phyloP scores from a whole-genome alignment of 495 filamentous ascomycete species.

The Talaromyces proteolyticus region DNA sequence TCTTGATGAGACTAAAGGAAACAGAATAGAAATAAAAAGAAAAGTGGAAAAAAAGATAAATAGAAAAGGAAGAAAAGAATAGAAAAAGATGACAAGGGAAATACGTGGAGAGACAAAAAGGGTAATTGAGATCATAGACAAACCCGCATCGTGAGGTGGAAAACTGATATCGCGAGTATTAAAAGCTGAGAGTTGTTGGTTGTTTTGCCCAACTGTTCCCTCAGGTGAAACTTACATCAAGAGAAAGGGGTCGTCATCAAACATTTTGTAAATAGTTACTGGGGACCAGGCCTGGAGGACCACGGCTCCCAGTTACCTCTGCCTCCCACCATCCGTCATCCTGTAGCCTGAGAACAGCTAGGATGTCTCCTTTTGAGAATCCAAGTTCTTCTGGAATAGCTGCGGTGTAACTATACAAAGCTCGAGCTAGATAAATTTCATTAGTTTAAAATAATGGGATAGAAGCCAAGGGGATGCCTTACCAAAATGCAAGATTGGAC shows the following conservation, averaged over 20 bases:
- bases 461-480: constrained; percentile 30
- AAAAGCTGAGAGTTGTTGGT: too few relatives aligned
- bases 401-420: constrained; percentile 89
- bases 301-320: constrained; percentile 73
- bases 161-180: background rate
- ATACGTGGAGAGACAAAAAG: constrained; percentile 6
- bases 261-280: constrained; percentile 88
- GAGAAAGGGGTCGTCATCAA: constrained; percentile 14
- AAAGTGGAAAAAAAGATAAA: constrained; percentile 9
- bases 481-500: constrained; percentile 89
- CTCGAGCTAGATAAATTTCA: constrained; percentile 58
- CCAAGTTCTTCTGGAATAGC: constrained; percentile 93
- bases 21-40: constrained; percentile 9
- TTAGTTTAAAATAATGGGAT: constrained; percentile 6
- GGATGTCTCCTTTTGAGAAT: constrained; percentile 86
- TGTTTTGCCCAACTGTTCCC: too few relatives aligned
- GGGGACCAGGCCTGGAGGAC: constrained; percentile 78
- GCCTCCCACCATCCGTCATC: constrained; percentile 99
- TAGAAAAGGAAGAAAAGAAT: constrained; percentile 10
- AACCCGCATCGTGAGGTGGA: background rate
- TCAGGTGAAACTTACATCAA: too few relatives aligned
- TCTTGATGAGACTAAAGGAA: background rate
- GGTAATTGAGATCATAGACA: background rate
- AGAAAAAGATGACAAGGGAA: constrained; percentile 17
- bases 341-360: constrained; percentile 85